Conservation (phyloP, 805 yeast genomes). For the Candida tallmaniae region DNA sequence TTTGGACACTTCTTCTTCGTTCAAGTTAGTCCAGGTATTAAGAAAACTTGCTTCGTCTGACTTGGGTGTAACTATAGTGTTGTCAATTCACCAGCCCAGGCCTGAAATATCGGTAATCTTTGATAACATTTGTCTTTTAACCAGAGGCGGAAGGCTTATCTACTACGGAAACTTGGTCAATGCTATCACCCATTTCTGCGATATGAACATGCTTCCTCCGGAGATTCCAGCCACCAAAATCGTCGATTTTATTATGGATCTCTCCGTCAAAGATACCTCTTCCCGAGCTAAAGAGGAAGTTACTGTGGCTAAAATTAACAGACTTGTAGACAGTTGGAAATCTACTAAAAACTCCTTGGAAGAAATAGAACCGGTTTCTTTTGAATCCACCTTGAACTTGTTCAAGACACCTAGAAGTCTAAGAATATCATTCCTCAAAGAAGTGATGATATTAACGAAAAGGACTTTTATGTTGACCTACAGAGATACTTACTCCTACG, state of each 20-base stretch:
- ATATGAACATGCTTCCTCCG: conserved; percentile 12
- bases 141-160: conserved; percentile 50
- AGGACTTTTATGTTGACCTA: conserved; percentile 29
- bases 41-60: conserved; percentile 40
- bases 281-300: conserved; percentile 20
- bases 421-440: conserved; percentile 23
- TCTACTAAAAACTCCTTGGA: not conserved
- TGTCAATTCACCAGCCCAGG: conserved; percentile 83
- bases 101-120: conserved; percentile 67
- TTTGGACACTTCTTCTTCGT: conserved; percentile 73
- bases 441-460: conserved; percentile 29
- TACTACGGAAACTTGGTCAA: conserved; percentile 43
- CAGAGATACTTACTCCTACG: conserved; percentile 29
- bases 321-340: conserved; percentile 25
- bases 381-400: conserved; percentile 7
- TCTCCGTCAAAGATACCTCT: conserved; percentile 32
- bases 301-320: conserved; percentile 21
- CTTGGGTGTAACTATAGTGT: conserved; percentile 66
- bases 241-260: conserved; percentile 32
- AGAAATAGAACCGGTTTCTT: conserved; percentile 1
- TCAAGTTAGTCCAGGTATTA: conserved; percentile 55
- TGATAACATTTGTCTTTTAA: conserved; percentile 63
- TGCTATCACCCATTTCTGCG: conserved; percentile 47
- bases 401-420: conserved; percentile 10
- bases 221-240: conserved; percentile 11